These are phyloP conservation scores for Umbilicus rupestris DNA, from an alignment of 164 flowering plant genomes.

Conservation along the genomic window DNA sequence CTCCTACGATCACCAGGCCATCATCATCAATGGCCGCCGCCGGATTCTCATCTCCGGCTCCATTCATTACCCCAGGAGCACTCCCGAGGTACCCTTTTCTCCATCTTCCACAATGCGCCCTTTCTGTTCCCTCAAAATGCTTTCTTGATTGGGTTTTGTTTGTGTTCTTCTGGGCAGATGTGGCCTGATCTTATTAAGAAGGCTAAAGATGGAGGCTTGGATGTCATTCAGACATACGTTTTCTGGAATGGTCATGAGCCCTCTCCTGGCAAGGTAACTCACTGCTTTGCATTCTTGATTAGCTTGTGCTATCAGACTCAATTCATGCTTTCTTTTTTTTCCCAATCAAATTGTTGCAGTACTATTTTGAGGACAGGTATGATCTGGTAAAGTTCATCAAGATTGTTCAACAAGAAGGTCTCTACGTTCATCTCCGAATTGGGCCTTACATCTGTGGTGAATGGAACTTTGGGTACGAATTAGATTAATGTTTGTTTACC, in stretches of 20 bases:
- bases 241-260: slow-evolving; percentile 91
- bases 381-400: slow-evolving; percentile 68
- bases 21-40: slow-evolving; percentile 56
- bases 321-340: neutral
- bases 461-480: slow-evolving; percentile 76
- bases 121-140: slow-evolving; percentile 8
- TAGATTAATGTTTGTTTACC: neutral
- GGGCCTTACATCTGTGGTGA: slow-evolving; percentile 83
- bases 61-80: slow-evolving; percentile 89
- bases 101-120: neutral
- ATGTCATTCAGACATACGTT: slow-evolving; percentile 73
- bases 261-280: slow-evolving; percentile 54
- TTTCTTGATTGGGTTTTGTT: neutral
- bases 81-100: slow-evolving; percentile 61
- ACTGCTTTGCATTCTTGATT: neutral
- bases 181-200: slow-evolving; percentile 78
- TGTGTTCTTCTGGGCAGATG: slow-evolving; percentile 35
- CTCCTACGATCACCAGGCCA: slow-evolving; percentile 56
- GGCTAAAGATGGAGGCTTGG: slow-evolving; percentile 81
- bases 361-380: slow-evolving; percentile 68
- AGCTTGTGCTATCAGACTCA: neutral
- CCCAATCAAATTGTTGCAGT: slow-evolving; percentile 26
- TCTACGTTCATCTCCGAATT: slow-evolving; percentile 70
- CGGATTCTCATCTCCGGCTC: slow-evolving; percentile 81
- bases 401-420: slow-evolving; percentile 67